Evolutionary conservation across 78 protist genomes (phyloP).

Genomic region (Thecamonas trahens): DNA sequence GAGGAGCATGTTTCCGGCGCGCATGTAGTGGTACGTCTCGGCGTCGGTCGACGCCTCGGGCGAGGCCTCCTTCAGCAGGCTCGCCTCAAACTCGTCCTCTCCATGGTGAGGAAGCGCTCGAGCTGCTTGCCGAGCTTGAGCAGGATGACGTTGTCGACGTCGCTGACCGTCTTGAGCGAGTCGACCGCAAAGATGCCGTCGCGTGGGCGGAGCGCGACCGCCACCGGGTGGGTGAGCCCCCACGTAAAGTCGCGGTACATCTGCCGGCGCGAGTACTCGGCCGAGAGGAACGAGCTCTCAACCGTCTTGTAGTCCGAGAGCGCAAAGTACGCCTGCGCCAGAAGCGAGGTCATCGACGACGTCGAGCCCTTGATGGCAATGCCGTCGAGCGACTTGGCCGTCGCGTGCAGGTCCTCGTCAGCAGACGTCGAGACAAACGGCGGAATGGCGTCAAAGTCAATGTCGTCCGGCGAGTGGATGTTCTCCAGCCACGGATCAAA

Average conservation of each 20-base stretch:
- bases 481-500: not conserved
- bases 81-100: not conserved
- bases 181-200: not conserved
- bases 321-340: not conserved
- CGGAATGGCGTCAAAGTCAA: slow-evolving; percentile 4
- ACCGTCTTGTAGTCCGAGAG: not conserved
- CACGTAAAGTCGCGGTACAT: not conserved
- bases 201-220: not conserved
- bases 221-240: not conserved
- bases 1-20: not conserved
- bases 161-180: not conserved
- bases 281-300: not conserved
- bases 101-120: slow-evolving; percentile 17
- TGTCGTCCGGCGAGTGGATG: not conserved
- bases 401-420: not conserved
- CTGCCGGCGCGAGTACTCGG: not conserved
- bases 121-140: slow-evolving; percentile 15
- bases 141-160: slow-evolving; percentile 1
- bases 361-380: not conserved
- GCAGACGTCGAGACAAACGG: not conserved
- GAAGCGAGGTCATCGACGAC: not conserved
- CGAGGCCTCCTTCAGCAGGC: not conserved
- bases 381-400: too few relatives aligned
- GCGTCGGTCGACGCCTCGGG: not conserved
- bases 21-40: not conserved